These are phyloP conservation scores for Cymodocea nodosa DNA, from an alignment of 116 monocot species.

Conservation along the genomic window DNA sequence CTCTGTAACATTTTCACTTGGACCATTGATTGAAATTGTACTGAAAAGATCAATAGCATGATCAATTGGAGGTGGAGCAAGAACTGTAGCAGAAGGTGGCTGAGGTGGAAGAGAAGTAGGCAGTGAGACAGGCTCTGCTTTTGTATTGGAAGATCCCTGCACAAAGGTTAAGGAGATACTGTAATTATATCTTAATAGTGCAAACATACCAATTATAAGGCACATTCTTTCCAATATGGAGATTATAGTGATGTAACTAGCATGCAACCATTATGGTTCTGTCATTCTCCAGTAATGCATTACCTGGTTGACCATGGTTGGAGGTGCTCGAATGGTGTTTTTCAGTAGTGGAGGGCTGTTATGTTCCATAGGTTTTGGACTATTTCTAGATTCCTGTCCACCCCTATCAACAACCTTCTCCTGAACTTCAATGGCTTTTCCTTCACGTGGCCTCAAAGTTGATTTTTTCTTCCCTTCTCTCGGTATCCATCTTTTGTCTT, in stretches of 20 bases:
- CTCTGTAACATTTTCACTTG: conserved; percentile 29
- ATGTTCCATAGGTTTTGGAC: conserved; percentile 11
- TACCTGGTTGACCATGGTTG: conserved; percentile 25
- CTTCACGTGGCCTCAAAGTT: conserved; percentile 25
- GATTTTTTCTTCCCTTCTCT: conserved; percentile 26
- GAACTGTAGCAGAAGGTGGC: conserved; percentile 25
- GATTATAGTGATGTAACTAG: too few species aligned
- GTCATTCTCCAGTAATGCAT: not conserved
- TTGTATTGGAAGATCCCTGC: conserved; percentile 40
- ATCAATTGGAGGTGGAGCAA: conserved; percentile 34
- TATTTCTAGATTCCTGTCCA: conserved; percentile 9
- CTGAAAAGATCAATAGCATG: conserved; percentile 59
- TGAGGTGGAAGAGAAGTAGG: conserved; percentile 21
- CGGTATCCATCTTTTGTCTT: conserved; percentile 86
- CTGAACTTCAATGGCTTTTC: conserved; percentile 8
- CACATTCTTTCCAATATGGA: too few species aligned
- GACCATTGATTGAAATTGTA: conserved; percentile 43
- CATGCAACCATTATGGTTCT: too few species aligned
- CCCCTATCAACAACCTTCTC: conserved; percentile 17
- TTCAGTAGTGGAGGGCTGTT: conserved; percentile 19
- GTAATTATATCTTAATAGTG: too few species aligned
- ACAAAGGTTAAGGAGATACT: not conserved
- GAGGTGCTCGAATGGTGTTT: conserved; percentile 16
- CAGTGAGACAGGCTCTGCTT: conserved; percentile 25
- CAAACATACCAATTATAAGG: not conserved